Conservation (phyloP, 805 yeast genomes). For the Sugiyamaella marilandica region DNA sequence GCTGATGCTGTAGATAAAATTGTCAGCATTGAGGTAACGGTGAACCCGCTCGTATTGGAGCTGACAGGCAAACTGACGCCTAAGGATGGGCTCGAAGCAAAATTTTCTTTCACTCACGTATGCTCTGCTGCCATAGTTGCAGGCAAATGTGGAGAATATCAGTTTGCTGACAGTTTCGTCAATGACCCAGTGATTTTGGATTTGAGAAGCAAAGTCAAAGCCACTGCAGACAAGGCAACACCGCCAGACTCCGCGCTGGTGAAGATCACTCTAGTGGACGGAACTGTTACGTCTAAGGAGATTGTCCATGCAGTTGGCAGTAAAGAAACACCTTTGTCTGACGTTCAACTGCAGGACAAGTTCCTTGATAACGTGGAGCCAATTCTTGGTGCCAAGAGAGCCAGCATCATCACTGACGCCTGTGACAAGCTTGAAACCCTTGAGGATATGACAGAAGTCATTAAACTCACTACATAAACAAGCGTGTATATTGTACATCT, state of each 20-base stretch:
- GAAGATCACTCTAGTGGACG: not conserved
- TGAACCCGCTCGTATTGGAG: constrained; percentile 9
- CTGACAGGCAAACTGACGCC: constrained; percentile 8
- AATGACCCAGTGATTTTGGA: not conserved
- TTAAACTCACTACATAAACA: not conserved
- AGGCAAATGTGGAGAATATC: constrained; percentile 9
- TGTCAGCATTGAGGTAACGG: constrained; percentile 2
- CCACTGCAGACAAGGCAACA: constrained; percentile 1
- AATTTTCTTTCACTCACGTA: constrained; percentile 9
- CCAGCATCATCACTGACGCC: constrained; percentile 1
- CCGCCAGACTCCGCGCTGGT: constrained; percentile 9
- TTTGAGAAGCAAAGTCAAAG: constrained; percentile 1
- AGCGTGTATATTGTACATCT: not conserved
- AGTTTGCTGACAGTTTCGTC: constrained; percentile 7
- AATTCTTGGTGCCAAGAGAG: constrained; percentile 3
- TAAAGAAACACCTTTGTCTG: not conserved
- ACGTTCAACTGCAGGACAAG: constrained; percentile 3
- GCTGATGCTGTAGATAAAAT: not conserved
- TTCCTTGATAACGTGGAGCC: constrained; percentile 8
- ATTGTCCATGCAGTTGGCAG: constrained; percentile 9
- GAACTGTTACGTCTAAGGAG: not conserved
- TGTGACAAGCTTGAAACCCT: constrained; percentile 1
- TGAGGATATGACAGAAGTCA: not conserved
- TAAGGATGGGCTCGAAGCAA: constrained; percentile 8
- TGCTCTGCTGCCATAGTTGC: constrained; percentile 10